These are phyloP conservation scores for Hypoxylon sp. DNA, from an alignment of 2,329 filamentous ascomycete genomes.

Conservation along the genomic window DNA sequence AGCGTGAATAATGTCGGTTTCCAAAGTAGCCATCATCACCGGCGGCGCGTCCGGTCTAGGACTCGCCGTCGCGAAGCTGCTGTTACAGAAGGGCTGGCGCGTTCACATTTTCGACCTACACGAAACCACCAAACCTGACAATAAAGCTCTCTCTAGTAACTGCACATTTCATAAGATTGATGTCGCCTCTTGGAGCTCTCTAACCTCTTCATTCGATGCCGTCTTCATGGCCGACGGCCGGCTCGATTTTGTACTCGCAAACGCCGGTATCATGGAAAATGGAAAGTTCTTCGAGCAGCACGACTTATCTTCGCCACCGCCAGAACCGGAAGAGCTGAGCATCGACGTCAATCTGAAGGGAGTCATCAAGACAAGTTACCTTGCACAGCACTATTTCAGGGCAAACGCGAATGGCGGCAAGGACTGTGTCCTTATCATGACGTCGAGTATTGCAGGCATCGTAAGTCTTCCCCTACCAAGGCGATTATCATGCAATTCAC, in stretches of 20 bases:
- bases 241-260: slow-evolving; percentile 45
- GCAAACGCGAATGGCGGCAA: slow-evolving; percentile 40
- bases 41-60: slow-evolving; percentile 46
- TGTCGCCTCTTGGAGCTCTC: slow-evolving; percentile 37
- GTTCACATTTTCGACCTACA: slow-evolving; percentile 43
- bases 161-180: slow-evolving; percentile 36
- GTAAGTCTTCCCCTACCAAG: slow-evolving; percentile 31
- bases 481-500: background rate
- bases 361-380: slow-evolving; percentile 54
- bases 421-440: slow-evolving; percentile 47
- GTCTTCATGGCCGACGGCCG: slow-evolving; percentile 33
- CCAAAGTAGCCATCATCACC: slow-evolving; percentile 43
- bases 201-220: slow-evolving; percentile 39
- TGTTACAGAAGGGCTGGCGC: slow-evolving; percentile 41
- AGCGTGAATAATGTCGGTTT: slow-evolving; percentile 23
- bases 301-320: slow-evolving; percentile 35
- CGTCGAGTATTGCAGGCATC: slow-evolving; percentile 49
- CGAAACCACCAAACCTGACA: slow-evolving; percentile 5
- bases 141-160: background rate
- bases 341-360: slow-evolving; percentile 53
- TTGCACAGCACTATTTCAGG: slow-evolving; percentile 58
- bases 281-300: slow-evolving; percentile 42
- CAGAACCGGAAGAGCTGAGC: slow-evolving; percentile 45
- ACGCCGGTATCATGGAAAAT: slow-evolving; percentile 44
- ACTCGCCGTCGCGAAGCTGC: slow-evolving; percentile 41